Evolutionary conservation across 2,329 filamentous ascomycete species (phyloP), one percentile per base, ranked within the genome.

Genomic region (Neonectria punicea): DNA sequence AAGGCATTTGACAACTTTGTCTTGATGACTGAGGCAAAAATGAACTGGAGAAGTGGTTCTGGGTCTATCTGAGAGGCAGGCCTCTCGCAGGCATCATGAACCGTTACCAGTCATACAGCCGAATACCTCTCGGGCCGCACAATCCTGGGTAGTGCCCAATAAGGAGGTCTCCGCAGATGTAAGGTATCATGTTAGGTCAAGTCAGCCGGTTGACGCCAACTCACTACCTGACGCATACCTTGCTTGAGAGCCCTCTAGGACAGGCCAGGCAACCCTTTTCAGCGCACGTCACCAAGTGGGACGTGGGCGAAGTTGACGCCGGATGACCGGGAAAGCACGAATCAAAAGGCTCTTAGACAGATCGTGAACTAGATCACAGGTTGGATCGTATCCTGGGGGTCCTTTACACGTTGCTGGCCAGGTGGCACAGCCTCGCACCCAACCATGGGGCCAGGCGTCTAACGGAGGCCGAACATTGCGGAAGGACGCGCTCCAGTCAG

Each of bases 331-430:
- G 41, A 65, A 60, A 61, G 61, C 60, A 62, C 68, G 61, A 69
- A 66, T 69, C 57, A 54, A 28, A 34, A 28, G 50, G 39, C 59
- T 51, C 51, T 58, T 56, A 44, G 34, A 20, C 13, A 61, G 53
- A 73, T 57, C 65, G 72, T 74, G 70, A 69, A 72, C 25, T 54
- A 70, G 28, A 65, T 74, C 72, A 74, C 68, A 66, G 61, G 20
- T 46, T 41, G 54, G 66, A 63, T 64, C 58, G 43, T 53, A 53
- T 53, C 11, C 8, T 34, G 18, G 56, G 46, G 58, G 58, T 54
- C 63, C 51, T 66, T 53, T 61, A 32, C 22, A 46, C 57, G 47
- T 60, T 28, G 44, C 50, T 62, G 49, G 51, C 41, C 59, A 53
- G 50, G 50, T 61, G 57, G 58, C 63, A 74, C 63, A 67, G 69